These are phyloP conservation scores for Coemansia asiatica DNA, from an alignment of 192 early-diverging fungal genomes.

Conservation along the genomic window DNA sequence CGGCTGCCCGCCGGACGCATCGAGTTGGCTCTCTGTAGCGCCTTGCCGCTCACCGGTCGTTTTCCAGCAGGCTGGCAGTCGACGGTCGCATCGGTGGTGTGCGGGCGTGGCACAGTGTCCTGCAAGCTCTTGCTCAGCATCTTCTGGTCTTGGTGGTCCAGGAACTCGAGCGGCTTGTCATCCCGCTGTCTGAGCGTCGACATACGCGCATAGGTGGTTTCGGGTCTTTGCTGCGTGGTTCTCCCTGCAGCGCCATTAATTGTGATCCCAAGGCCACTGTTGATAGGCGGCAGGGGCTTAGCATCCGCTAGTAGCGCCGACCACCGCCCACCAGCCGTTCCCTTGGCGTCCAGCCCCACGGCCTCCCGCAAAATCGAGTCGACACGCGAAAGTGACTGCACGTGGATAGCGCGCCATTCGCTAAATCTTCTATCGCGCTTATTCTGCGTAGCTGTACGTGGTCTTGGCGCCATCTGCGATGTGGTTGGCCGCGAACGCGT, in stretches of 20 bases:
- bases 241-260: background rate
- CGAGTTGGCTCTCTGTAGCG: background rate
- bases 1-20: background rate
- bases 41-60: background rate
- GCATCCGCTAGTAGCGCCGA: conserved; percentile 12
- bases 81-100: background rate
- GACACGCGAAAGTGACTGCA: conserved; percentile 47
- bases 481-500: conserved; percentile 7
- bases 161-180: background rate
- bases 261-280: conserved; percentile 38
- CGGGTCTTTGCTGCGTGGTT: conserved; percentile 4
- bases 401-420: conserved; percentile 55
- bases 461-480: conserved; percentile 16
- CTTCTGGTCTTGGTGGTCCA: background rate
- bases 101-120: background rate
- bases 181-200: conserved; percentile 4
- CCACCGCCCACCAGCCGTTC: conserved; percentile 11
- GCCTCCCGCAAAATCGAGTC: conserved; percentile 54
- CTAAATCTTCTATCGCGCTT: conserved; percentile 13
- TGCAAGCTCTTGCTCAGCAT: background rate
- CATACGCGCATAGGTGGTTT: background rate
- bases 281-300: background rate
- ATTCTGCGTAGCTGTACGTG: conserved; percentile 24
- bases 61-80: background rate
- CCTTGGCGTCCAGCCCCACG: conserved; percentile 23